These are phyloP conservation scores for Zalaria obscura DNA, from an alignment of 2,329 filamentous ascomycete genomes.

Conservation along the genomic window DNA sequence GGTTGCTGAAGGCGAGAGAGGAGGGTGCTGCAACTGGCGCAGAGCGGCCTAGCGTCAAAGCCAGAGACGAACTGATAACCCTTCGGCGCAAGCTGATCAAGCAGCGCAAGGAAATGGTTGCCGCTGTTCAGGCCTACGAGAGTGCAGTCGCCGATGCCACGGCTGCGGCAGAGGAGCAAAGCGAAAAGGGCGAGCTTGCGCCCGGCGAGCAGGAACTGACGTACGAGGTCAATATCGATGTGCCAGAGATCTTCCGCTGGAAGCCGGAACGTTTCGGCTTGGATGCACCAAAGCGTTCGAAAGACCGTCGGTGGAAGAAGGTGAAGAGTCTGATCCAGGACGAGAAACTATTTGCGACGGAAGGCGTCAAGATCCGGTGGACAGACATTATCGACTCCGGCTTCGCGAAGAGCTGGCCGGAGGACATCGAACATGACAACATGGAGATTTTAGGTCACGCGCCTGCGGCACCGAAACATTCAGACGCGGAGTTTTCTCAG, in stretches of 20 bases:
- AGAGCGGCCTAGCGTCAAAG: not conserved
- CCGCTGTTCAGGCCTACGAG: not conserved
- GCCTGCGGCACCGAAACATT: too few relatives aligned
- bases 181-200: constrained; percentile 1
- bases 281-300: not conserved
- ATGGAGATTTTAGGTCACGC: too few relatives aligned
- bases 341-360: constrained; percentile 8
- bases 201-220: not conserved
- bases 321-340: not conserved
- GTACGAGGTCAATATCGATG: not conserved
- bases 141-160: not conserved
- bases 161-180: constrained; percentile 1
- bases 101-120: constrained; percentile 2
- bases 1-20: not conserved
- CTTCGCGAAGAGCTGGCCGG: constrained; percentile 20
- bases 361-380: constrained; percentile 20
- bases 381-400: constrained; percentile 23
- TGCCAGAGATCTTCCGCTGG: not conserved
- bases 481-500: too few relatives aligned
- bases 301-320: too few relatives aligned
- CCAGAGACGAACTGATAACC: not conserved
- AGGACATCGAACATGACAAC: constrained; percentile 13
- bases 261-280: not conserved
- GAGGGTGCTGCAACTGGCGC: not conserved
- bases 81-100: constrained; percentile 14